Conservation (phyloP, 768 basidiomycete genomes). For the Russula sp. region DNA sequence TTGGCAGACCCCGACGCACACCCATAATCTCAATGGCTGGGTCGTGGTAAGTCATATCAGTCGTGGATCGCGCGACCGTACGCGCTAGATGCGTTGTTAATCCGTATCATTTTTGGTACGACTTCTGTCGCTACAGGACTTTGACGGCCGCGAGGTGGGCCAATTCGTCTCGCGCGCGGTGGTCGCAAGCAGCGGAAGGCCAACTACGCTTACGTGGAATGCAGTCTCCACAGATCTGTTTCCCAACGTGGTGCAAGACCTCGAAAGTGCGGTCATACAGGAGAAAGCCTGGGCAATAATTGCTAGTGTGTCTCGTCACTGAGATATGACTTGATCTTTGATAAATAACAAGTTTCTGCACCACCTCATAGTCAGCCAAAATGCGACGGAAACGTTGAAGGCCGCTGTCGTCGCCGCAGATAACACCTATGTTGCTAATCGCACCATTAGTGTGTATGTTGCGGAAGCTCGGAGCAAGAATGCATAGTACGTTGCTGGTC, state of each 20-base stretch:
- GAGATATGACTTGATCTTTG: not conserved
- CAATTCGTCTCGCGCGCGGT: constrained; percentile 37
- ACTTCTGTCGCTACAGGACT: constrained; percentile 37
- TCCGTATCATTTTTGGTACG: not conserved
- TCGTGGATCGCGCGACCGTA: not conserved
- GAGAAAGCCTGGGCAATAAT: constrained; percentile 50
- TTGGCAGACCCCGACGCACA: constrained; percentile 35
- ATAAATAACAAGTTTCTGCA: constrained; percentile 28
- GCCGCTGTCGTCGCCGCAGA: constrained; percentile 27
- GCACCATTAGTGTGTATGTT: constrained; percentile 37
- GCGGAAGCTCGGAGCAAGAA: constrained; percentile 51
- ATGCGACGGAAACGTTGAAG: constrained; percentile 24
- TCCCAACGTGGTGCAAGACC: constrained; percentile 36
- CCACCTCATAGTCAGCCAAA: constrained; percentile 30
- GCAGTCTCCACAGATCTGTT: constrained; percentile 37
- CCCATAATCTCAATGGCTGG: constrained; percentile 44
- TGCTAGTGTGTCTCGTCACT: constrained; percentile 34
- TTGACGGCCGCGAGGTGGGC: constrained; percentile 50
- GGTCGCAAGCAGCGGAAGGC: constrained; percentile 25
- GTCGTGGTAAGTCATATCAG: constrained; percentile 41
- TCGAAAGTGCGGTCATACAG: constrained; percentile 40
- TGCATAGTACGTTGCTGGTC: constrained; percentile 36
- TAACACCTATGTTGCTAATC: constrained; percentile 35
- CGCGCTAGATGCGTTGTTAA: not conserved
- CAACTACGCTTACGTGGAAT: constrained; percentile 40